Base-by-base conservation (phyloP, 139 green algal genomes). In the Chlamydomonas sphaeroides region DNA sequence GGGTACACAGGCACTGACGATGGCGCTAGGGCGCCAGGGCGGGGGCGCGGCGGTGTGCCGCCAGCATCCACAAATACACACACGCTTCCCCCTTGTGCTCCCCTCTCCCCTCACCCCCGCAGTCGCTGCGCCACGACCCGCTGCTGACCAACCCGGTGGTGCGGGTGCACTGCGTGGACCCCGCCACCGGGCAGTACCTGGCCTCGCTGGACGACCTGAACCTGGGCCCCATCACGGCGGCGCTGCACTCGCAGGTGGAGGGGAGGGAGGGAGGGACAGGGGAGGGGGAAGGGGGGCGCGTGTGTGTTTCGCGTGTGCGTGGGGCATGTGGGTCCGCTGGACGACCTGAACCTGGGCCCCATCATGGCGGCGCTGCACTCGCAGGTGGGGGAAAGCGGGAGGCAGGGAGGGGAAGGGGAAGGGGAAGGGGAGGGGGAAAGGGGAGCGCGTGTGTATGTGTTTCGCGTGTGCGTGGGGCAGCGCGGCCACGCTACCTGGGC, bases 81-180 rank as follows among this genome's bases (percentile, higher is more conserved):
- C 53, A 62, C 53, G 15, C 53, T 18, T 49, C 17, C 56, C 38
- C 36, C 49, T 39, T 20, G 17, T 23, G 36, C 72, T 30, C 53
- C 53, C 35, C 25, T 20, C 53, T 10, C 53, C 51, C 53, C 53
- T 30, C 53, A 66, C 14, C 42, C 23, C 3, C 45, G 8, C 41
- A 67, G 41, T 51, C 33, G 33, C 53, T 78, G 53, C 68, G 83
- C 57, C 6, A 68, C 30, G 80, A 89, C 38, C 74, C 49, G 17
- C 48, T 88, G 87, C 59, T 90, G 45, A 87, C 83, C 41, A 88
- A 78, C 66, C 87, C 87, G 30, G 83, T 90, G 23, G 79, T 83
- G 17, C 83, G 87, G 6, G 23, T 90, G 33, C 87, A 90, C 57
- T 66, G 85, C n/a, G 36, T 90, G 72, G 78, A 88, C 69, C 70